Evolutionary conservation across 257 asterid species (phyloP), one percentile per base, ranked within the genome.

Genomic region (Solanum dulcamara): DNA sequence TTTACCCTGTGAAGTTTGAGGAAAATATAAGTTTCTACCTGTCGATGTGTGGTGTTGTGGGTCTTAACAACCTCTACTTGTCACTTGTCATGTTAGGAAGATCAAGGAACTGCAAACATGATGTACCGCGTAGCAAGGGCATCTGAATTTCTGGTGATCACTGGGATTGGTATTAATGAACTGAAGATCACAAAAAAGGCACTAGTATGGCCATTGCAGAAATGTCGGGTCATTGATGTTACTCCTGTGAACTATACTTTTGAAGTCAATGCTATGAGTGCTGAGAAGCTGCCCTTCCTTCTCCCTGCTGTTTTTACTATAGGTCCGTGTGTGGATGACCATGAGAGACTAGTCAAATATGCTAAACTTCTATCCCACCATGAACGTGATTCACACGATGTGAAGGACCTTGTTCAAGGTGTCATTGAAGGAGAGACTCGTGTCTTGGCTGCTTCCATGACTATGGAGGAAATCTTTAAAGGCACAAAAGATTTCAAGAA

Each of bases 271-370:
- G 97, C 97, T 80, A 93, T 92, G 94, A 92, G 94, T 66, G 93
- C 94, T 12, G 95, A 93, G 83, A 93, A 93, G 89, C 93, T 93
- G 51, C 94, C 97, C 18, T 92, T 93, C 57, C 67, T 92, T 55
- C 93, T 93, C 83, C 97, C 93, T 0, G 94, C 93, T 9, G 97
- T 93, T 33, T 93, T 92, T 93, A 93, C 97, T 28, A 90, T 93
- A 57, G 93, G 96, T 51, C 97, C 94, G 0, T 89, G 90, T 0
- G 85, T 83, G 0, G 93, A 93, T 46, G 92, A 92, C 28, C 26
- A 24, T 0, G 89, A 7, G 3, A 83, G 91, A 89, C 93, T 92
- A 62, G 71, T 80, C 55, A 92, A 89, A 86, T 93, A 92, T 38
- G 94, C 96, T 59, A 91, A 85, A 87, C 96, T 91, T 83, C 88